Base-by-base conservation (phyloP, 345 rosid genomes). In the Euphorbia lathyris region DNA sequence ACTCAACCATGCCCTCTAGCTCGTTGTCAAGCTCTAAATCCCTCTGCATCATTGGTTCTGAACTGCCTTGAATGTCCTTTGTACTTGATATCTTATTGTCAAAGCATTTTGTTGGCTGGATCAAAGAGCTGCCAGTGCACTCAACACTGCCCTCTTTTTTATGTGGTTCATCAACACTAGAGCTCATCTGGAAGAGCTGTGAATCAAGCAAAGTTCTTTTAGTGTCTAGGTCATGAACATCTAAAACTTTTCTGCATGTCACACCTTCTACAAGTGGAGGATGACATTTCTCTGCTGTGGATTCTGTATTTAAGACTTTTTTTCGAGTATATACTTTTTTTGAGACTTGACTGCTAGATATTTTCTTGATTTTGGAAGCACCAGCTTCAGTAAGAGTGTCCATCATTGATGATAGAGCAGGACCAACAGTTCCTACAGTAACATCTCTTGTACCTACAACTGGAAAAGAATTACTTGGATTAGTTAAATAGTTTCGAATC, bases 321-420 rank as follows among this genome's bases (percentile, higher is more conserved):
- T 76, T 90, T 75, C 91, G 81, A 63, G 68, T 66, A 67, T 90
- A 90, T 42, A 88, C 86, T 73, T 67, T 85, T 68, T 68, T 71
- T 22, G 68, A 77, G 71, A 63, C 68, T 78, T 78, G 64, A 38
- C 56, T 64, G 50, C 45, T 43, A 38, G 82, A 75, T 42, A 22
- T 53, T 26, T 30, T 65, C 50, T 47, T 59, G 53, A 61, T 64
- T 66, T 72, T 71, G 64, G 60, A 56, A 57, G 76, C 58, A 32
- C 47, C 75, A 29, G 23, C 74, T 56, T 68, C 67, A 53, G 11
- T 68, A 71, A 20, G 36, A 50, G 38, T 51, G 3, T 76, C 80
- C 69, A 20, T 71, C 63, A 27, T 55, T 40, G 62, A 72, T 55
- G 48, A 56, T 56, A 51, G 77, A 66, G 66, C 56, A 17, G 74